Conservation (phyloP, 805 yeast species). For the Candida takata region DNA sequence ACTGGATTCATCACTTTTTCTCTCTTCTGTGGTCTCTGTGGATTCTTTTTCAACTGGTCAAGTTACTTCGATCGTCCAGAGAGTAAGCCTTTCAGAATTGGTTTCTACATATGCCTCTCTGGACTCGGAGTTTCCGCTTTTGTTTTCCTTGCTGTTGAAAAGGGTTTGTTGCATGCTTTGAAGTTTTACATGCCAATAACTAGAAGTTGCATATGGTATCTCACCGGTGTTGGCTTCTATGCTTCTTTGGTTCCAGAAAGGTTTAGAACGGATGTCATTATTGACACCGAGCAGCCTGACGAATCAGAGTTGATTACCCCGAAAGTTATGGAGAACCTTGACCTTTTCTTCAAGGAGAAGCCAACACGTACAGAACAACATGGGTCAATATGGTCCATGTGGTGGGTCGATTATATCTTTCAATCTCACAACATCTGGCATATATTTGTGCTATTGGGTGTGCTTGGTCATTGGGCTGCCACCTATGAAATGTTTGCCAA, state of each 20-base stretch:
- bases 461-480: conserved; percentile 82
- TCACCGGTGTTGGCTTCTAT: conserved; percentile 78
- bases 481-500: conserved; percentile 61
- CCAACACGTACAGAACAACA: conserved; percentile 31
- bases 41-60: conserved; percentile 84
- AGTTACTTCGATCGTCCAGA: conserved; percentile 86
- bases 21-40: conserved; percentile 57
- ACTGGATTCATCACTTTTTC: conserved; percentile 54
- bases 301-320: conserved; percentile 25
- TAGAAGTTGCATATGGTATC: conserved; percentile 68
- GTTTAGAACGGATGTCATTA: conserved; percentile 63
- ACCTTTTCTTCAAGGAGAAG: conserved; percentile 32
- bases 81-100: conserved; percentile 69
- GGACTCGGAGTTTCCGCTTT: conserved; percentile 67
- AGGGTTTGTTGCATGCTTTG: conserved; percentile 49
- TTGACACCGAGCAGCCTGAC: conserved; percentile 39
- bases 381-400: conserved; percentile 45
- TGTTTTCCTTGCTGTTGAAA: conserved; percentile 43
- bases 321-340: conserved; percentile 25
- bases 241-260: conserved; percentile 87
- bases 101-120: conserved; percentile 74
- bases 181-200: conserved; percentile 59
- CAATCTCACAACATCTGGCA: conserved; percentile 94
- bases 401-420: conserved; percentile 78
- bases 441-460: conserved; percentile 79